Evolutionary conservation across 169 alveolate species (phyloP).

Genomic region (Perkinsus chesapeaki): DNA sequence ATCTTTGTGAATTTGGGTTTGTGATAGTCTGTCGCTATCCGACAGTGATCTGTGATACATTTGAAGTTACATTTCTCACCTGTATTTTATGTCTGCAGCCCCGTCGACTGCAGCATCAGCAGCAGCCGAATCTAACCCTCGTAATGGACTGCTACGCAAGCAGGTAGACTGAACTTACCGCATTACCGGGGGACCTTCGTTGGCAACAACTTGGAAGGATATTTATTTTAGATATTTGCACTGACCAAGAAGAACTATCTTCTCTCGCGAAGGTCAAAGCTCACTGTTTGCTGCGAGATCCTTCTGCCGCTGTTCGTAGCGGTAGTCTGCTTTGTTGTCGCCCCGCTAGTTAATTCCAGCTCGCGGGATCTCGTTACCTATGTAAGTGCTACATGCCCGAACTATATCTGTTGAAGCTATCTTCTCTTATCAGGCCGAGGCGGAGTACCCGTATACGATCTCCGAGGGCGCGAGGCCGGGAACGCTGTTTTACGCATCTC

Average conservation of each 20-base stretch:
- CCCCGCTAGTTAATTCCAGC: not conserved
- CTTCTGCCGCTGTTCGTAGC: not conserved
- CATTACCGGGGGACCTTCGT: not conserved
- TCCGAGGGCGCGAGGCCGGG: not conserved
- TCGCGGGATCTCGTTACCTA: not conserved
- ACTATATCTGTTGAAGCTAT: not conserved
- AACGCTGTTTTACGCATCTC: not conserved
- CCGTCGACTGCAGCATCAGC: not conserved
- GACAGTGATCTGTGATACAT: no score
- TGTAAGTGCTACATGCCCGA: not conserved
- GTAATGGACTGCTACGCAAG: not conserved
- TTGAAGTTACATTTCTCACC: not conserved
- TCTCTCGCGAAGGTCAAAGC: not conserved
- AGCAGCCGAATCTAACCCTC: not conserved
- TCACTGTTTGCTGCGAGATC: not conserved
- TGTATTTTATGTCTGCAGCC: not conserved
- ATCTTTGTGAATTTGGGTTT: no score
- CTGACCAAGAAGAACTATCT: not conserved
- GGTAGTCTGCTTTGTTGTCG: not conserved
- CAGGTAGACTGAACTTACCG: not conserved
- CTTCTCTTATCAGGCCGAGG: not conserved
- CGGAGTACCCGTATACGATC: not conserved
- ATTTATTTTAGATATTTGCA: not conserved
- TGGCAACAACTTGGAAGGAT: not conserved
- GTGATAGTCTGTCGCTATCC: no score